Base-by-base conservation (phyloP, 2,329 filamentous ascomycete genomes). In the Colletotrichum ledebouriae region DNA sequence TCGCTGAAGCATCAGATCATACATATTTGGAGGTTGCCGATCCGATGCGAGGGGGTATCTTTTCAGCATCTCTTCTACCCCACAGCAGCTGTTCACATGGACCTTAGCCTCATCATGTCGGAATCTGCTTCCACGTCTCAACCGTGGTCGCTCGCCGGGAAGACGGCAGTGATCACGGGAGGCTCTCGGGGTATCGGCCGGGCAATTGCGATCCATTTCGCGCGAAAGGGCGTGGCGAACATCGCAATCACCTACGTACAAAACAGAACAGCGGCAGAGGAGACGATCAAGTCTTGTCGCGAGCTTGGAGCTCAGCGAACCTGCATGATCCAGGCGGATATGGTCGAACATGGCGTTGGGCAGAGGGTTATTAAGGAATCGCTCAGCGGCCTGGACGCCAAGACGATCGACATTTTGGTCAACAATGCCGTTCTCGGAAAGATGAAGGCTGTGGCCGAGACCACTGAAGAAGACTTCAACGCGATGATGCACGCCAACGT, bases 401-500 rank as follows among this genome's bases (percentile, higher is more conserved):
- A 50, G 29, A 46, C 41, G 10, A 64, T 63, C 47, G 65, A 68
- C 25, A 64, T 65, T 2, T 46, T 63, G 12, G 61, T 59, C 37
- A 64, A 68, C n/a, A 68, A 63, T 20, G 65, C 65, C 3, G 47
- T 58, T 0, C 17, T 59, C 6, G 61, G 46, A 6, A 20, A n/a
- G 7, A 9, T 37, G 12, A 20, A 49, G 13, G 3, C 39, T 2
- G 46, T 68, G 17, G 37, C 20, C 15, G 65, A 68, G 15, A 65
- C 61, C 3, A 42, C 37, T 0, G 53, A 44, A 1, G 37, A 47
- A 7, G 46, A 46, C 61, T 68, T 64, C 22, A 25, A 34, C 2
- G 47, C 25, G 4, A 41, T 52, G 37, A 64, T 68, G 53, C 59
- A 59, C 41, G 60, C 61, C 44, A 68, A 68, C 33, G 61, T 65